A percentile compares a stretch with the other conserved stretches of the same genome.
These are phyloP conservation scores for Fraxinus xanthoxyloides DNA, from an alignment of 305 asterid species.

Conservation along the genomic window DNA sequence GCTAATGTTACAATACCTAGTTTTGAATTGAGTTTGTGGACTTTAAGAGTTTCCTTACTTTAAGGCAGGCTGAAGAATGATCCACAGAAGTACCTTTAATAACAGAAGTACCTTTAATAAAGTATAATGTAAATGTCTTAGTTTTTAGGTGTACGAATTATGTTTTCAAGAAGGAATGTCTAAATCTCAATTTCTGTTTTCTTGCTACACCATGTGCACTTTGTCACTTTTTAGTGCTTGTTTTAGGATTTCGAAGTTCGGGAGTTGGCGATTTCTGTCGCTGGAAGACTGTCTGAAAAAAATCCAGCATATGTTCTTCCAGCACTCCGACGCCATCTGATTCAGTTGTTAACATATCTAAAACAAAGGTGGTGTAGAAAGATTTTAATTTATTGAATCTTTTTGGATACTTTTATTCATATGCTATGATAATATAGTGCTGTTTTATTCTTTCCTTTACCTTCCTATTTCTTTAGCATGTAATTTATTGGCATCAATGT, in stretches of 20 bases:
- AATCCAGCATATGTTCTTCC: conserved; percentile 99
- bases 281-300: conserved; percentile 96
- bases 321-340: conserved; percentile 98
- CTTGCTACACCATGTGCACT: background rate
- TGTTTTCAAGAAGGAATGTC: conserved; percentile 8
- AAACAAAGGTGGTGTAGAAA: conserved; percentile 70
- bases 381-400: conserved; percentile 14
- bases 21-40: background rate
- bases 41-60: background rate
- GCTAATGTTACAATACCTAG: background rate
- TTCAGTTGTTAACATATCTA: conserved; percentile 87
- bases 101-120: background rate
- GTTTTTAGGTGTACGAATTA: background rate
- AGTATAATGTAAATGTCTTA: background rate
- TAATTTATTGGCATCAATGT: conserved; percentile 30
- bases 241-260: conserved; percentile 85
- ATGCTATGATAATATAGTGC: background rate
- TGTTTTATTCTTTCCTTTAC: conserved; percentile 7
- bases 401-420: conserved; percentile 18
- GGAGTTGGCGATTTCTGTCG: conserved; percentile 82
- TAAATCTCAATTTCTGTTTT: conserved; percentile 16
- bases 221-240: conserved; percentile 22
- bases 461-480: conserved; percentile 8
- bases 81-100: background rate
- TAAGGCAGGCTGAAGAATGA: background rate